Evolutionary conservation across 345 rosid genomes (phyloP).

Genomic region (Lenwebbia sp.): DNA sequence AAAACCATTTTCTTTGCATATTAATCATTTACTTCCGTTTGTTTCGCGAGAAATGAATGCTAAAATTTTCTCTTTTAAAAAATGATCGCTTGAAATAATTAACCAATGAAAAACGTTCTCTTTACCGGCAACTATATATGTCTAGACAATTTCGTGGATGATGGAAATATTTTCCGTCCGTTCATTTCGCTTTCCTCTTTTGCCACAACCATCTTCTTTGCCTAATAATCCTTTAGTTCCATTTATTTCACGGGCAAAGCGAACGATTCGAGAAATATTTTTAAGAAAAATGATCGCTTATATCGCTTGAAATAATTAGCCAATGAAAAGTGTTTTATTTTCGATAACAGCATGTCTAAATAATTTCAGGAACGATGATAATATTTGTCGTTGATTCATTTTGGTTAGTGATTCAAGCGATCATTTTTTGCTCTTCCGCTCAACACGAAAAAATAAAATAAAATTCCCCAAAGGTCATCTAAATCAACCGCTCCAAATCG

Average conservation of each 20-base stretch:
- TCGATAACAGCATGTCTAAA: background rate
- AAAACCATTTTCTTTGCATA: too few relatives aligned
- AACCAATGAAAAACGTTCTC: too few relatives aligned
- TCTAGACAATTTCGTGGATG: too few relatives aligned
- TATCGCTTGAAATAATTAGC: background rate
- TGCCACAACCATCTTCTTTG: background rate
- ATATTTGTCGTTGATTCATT: background rate
- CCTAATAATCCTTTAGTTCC: background rate
- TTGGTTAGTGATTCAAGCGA: background rate
- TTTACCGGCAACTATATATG: too few relatives aligned
- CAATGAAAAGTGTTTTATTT: rapidly evolving
- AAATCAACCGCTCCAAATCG: background rate
- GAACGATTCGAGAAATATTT: background rate
- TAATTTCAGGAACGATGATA: background rate
- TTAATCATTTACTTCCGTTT: too few relatives aligned
- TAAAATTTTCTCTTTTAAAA: too few relatives aligned
- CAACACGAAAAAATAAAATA: background rate
- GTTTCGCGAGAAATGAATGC: too few relatives aligned
- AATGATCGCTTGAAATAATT: too few relatives aligned
- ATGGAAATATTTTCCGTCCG: too few relatives aligned
- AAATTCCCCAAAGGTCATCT: background rate
- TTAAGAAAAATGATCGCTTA: rapidly evolving
- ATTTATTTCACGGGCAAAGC: background rate
- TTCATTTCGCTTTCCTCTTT: background rate
- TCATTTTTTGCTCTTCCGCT: background rate